phyloP scores from a whole-genome alignment of 2,329 filamentous ascomycete species.

The Fusarium coicis region DNA sequence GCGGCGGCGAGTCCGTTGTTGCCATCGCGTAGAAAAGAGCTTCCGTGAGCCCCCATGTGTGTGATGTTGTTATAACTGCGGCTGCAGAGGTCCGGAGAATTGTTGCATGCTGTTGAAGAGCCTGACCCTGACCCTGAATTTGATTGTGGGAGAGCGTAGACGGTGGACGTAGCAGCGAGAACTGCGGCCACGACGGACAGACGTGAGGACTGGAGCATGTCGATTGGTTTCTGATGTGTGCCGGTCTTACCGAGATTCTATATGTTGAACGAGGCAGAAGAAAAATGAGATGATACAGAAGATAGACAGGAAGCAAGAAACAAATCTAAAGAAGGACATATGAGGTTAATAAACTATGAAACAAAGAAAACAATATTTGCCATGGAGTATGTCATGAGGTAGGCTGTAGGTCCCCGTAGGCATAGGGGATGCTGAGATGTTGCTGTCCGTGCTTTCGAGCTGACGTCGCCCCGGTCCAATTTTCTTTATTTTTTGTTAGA shows the following conservation, averaged over 20 bases:
- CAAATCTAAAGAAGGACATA: conserved; percentile 10
- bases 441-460: conserved; percentile 35
- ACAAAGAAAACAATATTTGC: conserved; percentile 15
- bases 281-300: background rate
- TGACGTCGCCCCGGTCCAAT: conserved; percentile 41
- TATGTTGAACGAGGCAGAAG: background rate
- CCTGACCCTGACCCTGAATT: conserved; percentile 25
- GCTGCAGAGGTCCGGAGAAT: conserved; percentile 78
- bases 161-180: conserved; percentile 36
- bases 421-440: conserved; percentile 21
- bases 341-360: conserved; percentile 26
- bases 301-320: conserved; percentile 6
- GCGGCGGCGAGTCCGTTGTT: conserved; percentile 68
- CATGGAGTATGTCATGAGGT: background rate
- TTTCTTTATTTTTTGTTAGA: conserved; percentile 18
- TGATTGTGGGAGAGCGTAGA: conserved; percentile 42
- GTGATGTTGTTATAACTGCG: conserved; percentile 80
- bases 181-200: conserved; percentile 33
- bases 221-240: background rate
- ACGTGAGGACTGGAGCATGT: conserved; percentile 41
- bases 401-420: background rate
- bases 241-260: background rate
- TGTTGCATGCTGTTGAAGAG: conserved; percentile 73
- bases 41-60: conserved; percentile 81
- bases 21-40: conserved; percentile 74